phyloP scores from a whole-genome alignment of 2,329 filamentous ascomycete species.

The Plectosphaerella sp. region DNA sequence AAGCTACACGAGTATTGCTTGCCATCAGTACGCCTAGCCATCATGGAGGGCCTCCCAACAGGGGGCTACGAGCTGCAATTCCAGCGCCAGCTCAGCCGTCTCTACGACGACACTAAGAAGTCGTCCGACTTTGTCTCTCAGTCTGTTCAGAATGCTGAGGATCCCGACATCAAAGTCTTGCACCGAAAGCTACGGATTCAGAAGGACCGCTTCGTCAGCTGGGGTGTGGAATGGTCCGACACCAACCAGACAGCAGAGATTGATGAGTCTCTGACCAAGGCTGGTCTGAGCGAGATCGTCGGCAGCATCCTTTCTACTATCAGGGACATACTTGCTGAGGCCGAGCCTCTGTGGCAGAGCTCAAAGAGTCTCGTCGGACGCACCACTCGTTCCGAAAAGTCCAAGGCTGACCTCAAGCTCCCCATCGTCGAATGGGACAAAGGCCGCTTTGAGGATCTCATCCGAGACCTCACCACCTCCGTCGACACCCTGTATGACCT shows the following conservation, averaged over 20 bases:
- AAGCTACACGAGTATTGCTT: too few relatives aligned
- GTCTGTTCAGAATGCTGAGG: slow-evolving; percentile 56
- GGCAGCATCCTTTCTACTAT: slow-evolving; percentile 76
- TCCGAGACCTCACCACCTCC: slow-evolving; percentile 69
- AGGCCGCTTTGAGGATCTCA: slow-evolving; percentile 68
- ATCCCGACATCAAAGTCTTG: slow-evolving; percentile 66
- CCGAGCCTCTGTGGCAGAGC: slow-evolving; percentile 65
- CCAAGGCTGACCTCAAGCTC: slow-evolving; percentile 44
- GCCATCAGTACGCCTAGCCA: too few relatives aligned
- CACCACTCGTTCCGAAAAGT: slow-evolving; percentile 32
- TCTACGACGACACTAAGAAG: slow-evolving; percentile 79
- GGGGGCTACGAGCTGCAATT: slow-evolving; percentile 53
- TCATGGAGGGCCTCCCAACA: slow-evolving; percentile 47
- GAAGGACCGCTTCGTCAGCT: slow-evolving; percentile 72
- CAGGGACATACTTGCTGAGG: slow-evolving; percentile 73
- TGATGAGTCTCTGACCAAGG: slow-evolving; percentile 65
- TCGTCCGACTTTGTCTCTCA: slow-evolving; percentile 70
- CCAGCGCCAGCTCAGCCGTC: slow-evolving; percentile 61
- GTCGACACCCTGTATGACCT: slow-evolving; percentile 79
- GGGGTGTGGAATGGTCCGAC: slow-evolving; percentile 80
- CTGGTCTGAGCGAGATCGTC: slow-evolving; percentile 71
- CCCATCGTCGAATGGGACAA: slow-evolving; percentile 63
- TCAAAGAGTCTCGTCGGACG: slow-evolving; percentile 42
- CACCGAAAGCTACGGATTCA: slow-evolving; percentile 77
- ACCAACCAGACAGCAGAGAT: slow-evolving; percentile 65